Base-by-base conservation (phyloP, 495 filamentous ascomycete species). In the Zalerion maritima region DNA sequence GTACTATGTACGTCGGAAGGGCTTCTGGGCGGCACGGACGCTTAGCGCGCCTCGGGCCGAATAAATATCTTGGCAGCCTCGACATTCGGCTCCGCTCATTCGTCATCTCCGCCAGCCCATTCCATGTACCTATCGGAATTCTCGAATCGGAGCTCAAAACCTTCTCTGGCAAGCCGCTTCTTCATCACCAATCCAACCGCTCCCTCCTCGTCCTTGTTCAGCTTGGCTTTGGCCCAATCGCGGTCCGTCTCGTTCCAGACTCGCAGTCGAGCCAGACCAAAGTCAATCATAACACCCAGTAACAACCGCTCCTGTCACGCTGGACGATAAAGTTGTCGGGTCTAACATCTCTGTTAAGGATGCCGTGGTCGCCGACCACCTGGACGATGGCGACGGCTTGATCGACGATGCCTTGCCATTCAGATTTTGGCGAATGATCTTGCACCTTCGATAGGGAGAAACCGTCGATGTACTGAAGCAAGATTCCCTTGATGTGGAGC, bases 151-250 rank as follows among this genome's bases (percentile, higher is more conserved):
- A 23, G 21, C 21, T 23, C 21, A 23, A 23, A 23, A 8, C 21
- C 21, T 8, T 23, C 8, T 23, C 11, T 23, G 8, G 8, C 11
- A 8, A 23, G 21, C 21, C 21, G 8, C 21, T 23, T 23, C 21
- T 23, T 23, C 21, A 23, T 23, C 8, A 23, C 21, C 11, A 23
- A 11, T 11, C 25, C 25, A 28, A 28, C 12, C 11, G 25, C 25
- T 14, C 25, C 25, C 12, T 28, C 25, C 13, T 28, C 25, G 12
- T 28, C 25, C 25, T 28, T 6, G 6, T 8, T 6, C 6, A 8
- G 6, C 13, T 28, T 28, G n/a, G 6, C 16, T 14, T 14, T 6
- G 8, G n/a, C 12, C 25, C 25, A 28, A 6, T 28, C 25, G 6
- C 8, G 6, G 25, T 28, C 25, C 6, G 25, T 7, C 25, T 28